phyloP scores from a whole-genome alignment of 352 stramenopile species.

The Globisporangium carolinianum region DNA sequence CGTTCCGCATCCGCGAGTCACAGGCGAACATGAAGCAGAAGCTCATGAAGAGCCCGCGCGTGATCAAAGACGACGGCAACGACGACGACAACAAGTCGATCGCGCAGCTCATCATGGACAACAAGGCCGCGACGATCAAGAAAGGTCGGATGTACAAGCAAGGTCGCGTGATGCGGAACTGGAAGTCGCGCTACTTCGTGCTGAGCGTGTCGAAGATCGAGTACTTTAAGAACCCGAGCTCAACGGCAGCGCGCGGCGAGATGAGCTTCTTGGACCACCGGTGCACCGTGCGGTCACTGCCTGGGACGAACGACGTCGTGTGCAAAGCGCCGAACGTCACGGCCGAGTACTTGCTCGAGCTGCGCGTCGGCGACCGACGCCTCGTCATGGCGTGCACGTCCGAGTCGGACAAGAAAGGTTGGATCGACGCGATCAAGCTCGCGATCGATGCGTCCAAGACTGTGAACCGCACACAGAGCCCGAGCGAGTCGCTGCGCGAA shows the following conservation, averaged over 20 bases:
- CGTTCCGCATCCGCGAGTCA: conserved; percentile 56
- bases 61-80: conserved; percentile 67
- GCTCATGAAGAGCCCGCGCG: conserved; percentile 61
- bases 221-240: conserved; percentile 80
- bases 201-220: conserved; percentile 83
- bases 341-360: conserved; percentile 62
- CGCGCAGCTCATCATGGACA: conserved; percentile 76
- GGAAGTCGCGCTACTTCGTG: conserved; percentile 87
- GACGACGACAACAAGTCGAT: conserved; percentile 81
- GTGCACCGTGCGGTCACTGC: conserved; percentile 70
- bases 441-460: conserved; percentile 82
- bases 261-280: conserved; percentile 76
- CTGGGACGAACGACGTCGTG: conserved; percentile 51
- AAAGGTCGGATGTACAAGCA: conserved; percentile 87
- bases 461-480: conserved; percentile 57
- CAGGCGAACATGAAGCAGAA: conserved; percentile 59
- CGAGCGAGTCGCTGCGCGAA: conserved; percentile 41
- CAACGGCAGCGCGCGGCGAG: conserved; percentile 64
- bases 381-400: conserved; percentile 83
- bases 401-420: conserved; percentile 78
- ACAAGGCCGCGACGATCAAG: conserved; percentile 82
- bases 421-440: conserved; percentile 84
- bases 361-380: conserved; percentile 67
- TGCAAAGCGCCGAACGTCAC: conserved; percentile 69
- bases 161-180: conserved; percentile 72